A percentile compares a stretch with the other conserved stretches of the same genome.
These are phyloP conservation scores for Tranzscheliella williamsii DNA, from an alignment of 1,284 basidiomycete species.

Conservation along the genomic window DNA sequence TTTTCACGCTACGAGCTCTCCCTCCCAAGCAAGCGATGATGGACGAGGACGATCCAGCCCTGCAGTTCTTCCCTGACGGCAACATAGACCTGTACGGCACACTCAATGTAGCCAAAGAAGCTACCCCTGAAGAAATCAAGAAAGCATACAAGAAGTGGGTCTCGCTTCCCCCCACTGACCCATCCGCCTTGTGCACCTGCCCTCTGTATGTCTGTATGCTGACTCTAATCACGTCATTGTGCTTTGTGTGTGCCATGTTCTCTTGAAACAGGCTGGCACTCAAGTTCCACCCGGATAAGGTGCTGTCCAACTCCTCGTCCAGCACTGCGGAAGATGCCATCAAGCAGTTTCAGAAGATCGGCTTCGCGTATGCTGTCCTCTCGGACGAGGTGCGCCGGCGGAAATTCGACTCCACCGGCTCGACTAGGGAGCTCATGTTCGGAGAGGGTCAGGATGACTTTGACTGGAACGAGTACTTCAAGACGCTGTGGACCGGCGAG, in stretches of 20 bases:
- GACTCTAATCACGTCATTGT: too few relatives aligned
- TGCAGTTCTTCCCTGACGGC: slow-evolving; percentile 56
- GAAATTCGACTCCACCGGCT: slow-evolving; percentile 56
- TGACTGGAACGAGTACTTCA: slow-evolving; percentile 62
- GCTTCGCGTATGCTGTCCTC: slow-evolving; percentile 58
- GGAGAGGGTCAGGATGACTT: slow-evolving; percentile 53
- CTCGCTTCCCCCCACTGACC: not conserved
- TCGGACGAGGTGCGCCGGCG: slow-evolving; percentile 47
- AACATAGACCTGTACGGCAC: slow-evolving; percentile 58
- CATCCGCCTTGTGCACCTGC: not conserved
- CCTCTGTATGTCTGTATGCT: too few relatives aligned
- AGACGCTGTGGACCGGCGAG: slow-evolving; percentile 57
- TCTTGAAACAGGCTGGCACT: slow-evolving; percentile 53
- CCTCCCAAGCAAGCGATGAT: slow-evolving; percentile 16
- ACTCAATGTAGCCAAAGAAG: slow-evolving; percentile 41
- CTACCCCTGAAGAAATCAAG: slow-evolving; percentile 50
- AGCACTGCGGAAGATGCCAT: slow-evolving; percentile 28
- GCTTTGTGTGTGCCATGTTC: too few relatives aligned
- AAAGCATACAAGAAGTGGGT: slow-evolving; percentile 55
- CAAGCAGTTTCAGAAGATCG: slow-evolving; percentile 55
- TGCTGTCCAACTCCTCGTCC: slow-evolving; percentile 27
- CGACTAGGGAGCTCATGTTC: slow-evolving; percentile 51
- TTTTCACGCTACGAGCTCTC: too few relatives aligned
- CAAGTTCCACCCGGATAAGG: slow-evolving; percentile 59
- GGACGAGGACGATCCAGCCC: slow-evolving; percentile 52